These are phyloP conservation scores for Mrakia blollopis DNA, from an alignment of 768 basidiomycete species.

Conservation along the genomic window DNA sequence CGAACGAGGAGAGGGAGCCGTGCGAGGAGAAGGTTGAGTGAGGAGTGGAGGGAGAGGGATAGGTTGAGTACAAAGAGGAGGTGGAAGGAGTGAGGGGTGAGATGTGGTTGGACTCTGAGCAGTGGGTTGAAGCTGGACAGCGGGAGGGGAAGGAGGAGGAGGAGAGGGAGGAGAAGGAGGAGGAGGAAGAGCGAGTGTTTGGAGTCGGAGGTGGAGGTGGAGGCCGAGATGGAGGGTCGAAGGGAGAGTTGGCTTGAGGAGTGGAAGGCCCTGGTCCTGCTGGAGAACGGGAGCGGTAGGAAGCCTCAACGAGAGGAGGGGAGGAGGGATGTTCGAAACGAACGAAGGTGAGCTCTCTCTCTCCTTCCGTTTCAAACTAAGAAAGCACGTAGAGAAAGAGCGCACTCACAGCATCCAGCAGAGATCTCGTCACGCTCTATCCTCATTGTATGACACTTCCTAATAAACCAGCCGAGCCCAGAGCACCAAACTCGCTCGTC, in stretches of 20 bases:
- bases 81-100: not conserved
- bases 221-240: slow-evolving; percentile 4
- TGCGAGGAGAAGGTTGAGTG: not conserved
- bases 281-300: not conserved
- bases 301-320: not conserved
- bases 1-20: not conserved
- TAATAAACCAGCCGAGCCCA: not conserved
- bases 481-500: too few relatives aligned
- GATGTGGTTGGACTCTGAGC: not conserved
- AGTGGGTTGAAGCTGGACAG: too few relatives aligned
- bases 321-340: not conserved
- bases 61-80: not conserved
- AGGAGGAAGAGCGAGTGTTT: not conserved
- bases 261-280: not conserved
- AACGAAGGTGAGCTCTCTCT: not conserved
- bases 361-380: not conserved
- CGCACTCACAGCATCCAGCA: slow-evolving; percentile 2
- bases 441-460: not conserved
- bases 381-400: not conserved
- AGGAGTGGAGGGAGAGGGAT: not conserved
- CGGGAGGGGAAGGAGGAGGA: not conserved
- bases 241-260: not conserved
- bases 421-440: not conserved
- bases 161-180: not conserved
- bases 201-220: not conserved